Base-by-base conservation (phyloP, 2,329 filamentous ascomycete genomes). In the Phialemoniopsis sp. region DNA sequence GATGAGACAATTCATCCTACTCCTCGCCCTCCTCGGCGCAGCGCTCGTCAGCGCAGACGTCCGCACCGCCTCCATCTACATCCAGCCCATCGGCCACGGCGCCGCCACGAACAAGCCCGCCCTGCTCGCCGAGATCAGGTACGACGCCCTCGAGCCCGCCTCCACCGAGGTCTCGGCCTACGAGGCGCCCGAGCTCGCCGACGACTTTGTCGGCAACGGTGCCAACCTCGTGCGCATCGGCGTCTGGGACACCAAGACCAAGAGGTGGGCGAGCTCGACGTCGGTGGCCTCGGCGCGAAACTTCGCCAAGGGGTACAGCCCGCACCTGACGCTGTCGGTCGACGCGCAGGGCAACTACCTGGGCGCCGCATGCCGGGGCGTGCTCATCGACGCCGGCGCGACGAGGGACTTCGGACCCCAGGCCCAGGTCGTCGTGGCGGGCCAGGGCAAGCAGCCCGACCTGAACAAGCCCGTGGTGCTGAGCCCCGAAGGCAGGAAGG, bases 341-440 rank as follows among this genome's bases (percentile, higher is more conserved):
- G 70, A 73, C 46, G 54, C 54, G 16, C 54, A 18, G 70, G 68
- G 8, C 57, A 60, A 8, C 60, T 77, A 38, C 3, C 51, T 79
- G 36, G 72, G 78, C 18, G 75, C 70, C 13, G 65, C 67, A 28
- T 56, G 72, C 34, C 73, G 72, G 55, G 77, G 78, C n/a, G 70
- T 78, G 15, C 57, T 57, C 48, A 76, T 84, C 41, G 80, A 84
- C 54, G 80, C 80, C 10, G 80, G 80, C 3, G 68, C 76, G 49
- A 84, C 80, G 50, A 68, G 80, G 46, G 78, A 83, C 54, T 83
- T 83, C 62, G 78, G 78, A 0, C 78, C 80, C 33, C 69, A 78
- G 63, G 76, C 73, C 8, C 57, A 70, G 38, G 61, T 85, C 35
- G 52, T 73, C 33, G 59, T 66, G 17, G 64, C 70, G 32, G 58